Conservation (phyloP, 768 basidiomycete genomes). For the Amanita pallidorosea region DNA sequence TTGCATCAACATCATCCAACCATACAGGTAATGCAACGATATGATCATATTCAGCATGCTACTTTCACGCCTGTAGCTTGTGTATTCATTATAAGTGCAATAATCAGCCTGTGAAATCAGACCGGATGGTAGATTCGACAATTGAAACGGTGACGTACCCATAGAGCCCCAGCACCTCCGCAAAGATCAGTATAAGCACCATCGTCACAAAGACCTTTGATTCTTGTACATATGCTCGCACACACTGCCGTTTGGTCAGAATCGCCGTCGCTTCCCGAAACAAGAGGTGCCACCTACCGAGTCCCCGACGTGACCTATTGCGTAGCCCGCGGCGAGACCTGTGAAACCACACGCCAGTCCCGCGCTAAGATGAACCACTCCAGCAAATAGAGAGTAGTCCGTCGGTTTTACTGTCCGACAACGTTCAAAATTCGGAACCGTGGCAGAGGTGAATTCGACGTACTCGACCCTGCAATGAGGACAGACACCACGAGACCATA, state of each 20-base stretch:
- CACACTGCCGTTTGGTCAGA: conserved; percentile 44
- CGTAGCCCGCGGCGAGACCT: conserved; percentile 88
- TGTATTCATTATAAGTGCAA: conserved; percentile 89
- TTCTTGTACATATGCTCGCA: conserved; percentile 86
- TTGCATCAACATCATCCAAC: background rate
- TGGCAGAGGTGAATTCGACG: conserved; percentile 12
- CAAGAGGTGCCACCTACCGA: conserved; percentile 44
- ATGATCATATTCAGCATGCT: conserved; percentile 13
- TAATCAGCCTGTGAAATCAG: conserved; percentile 48
- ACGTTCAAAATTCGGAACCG: conserved; percentile 7
- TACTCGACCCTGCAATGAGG: conserved; percentile 63
- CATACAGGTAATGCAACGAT: background rate
- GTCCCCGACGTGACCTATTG: conserved; percentile 91
- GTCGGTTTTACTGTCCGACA: conserved; percentile 41
- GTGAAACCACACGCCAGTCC: conserved; percentile 88
- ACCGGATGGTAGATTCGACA: background rate
- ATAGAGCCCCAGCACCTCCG: conserved; percentile 84
- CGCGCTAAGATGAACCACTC: conserved; percentile 88
- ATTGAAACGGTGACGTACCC: conserved; percentile 36
- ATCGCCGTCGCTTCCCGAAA: background rate
- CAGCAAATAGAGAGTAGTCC: conserved; percentile 75
- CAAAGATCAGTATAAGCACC: conserved; percentile 93
- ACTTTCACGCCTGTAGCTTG: conserved; percentile 36
- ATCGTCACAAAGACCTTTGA: conserved; percentile 88
- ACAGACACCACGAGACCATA: conserved; percentile 96